These are phyloP conservation scores for Dioscorea cayenensis DNA, from an alignment of 116 monocot species.

Conservation along the genomic window DNA sequence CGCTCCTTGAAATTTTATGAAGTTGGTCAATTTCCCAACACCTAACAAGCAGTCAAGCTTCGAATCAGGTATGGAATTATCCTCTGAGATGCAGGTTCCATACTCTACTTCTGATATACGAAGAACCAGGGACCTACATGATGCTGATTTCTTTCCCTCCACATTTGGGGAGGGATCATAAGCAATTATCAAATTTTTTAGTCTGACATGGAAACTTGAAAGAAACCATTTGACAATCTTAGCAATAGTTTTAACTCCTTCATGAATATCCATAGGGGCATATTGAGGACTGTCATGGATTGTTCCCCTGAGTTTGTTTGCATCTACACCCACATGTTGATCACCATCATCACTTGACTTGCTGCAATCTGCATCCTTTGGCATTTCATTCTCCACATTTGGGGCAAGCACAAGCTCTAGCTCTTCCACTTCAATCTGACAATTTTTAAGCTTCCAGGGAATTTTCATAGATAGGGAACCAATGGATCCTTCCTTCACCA, in stretches of 20 bases:
- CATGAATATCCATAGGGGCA: conserved; percentile 58
- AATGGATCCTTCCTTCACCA: conserved; percentile 93
- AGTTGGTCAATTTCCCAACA: conserved; percentile 76
- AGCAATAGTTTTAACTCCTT: conserved; percentile 95
- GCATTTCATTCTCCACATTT: conserved; percentile 14
- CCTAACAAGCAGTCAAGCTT: conserved; percentile 32
- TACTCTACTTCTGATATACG: conserved; percentile 76
- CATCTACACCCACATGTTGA: neutral
- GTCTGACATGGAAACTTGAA: conserved; percentile 71
- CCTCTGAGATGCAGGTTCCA: conserved; percentile 77
- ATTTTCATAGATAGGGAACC: conserved; percentile 71
- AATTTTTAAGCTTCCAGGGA: conserved; percentile 63
- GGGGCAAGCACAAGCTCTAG: conserved; percentile 83
- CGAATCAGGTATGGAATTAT: conserved; percentile 12
- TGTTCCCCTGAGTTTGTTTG: conserved; percentile 26
- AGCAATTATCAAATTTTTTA: conserved; percentile 77
- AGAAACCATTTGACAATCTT: conserved; percentile 87
- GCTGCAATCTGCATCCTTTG: conserved; percentile 10
- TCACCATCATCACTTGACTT: conserved; percentile 14
- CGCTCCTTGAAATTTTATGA: conserved; percentile 77
- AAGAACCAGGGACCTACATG: conserved; percentile 51
- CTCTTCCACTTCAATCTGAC: conserved; percentile 89
- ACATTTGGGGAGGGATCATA: conserved; percentile 59
- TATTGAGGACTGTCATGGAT: conserved; percentile 14
- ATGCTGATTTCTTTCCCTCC: conserved; percentile 22